phyloP scores from a whole-genome alignment of 2,329 filamentous ascomycete species.

The Alternaria alternata region DNA sequence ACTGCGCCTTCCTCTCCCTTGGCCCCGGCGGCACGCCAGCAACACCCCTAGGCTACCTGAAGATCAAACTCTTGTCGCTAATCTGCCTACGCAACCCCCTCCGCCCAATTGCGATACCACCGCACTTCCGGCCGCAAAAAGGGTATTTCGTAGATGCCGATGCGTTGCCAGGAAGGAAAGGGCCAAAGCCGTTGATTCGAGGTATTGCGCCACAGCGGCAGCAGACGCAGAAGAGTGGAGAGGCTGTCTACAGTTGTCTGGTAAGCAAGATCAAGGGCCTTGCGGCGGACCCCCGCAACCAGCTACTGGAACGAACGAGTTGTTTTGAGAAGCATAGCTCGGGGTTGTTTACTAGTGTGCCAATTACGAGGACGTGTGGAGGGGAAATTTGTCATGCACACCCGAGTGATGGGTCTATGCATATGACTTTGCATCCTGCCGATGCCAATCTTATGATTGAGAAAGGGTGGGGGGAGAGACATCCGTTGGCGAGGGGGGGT shows the following conservation, averaged over 20 bases:
- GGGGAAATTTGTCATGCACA: constrained; percentile 88
- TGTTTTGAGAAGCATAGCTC: constrained; percentile 85
- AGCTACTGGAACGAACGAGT: constrained; percentile 64
- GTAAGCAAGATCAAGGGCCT: constrained; percentile 30
- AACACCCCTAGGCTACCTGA: constrained; percentile 75
- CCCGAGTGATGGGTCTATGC: constrained; percentile 76
- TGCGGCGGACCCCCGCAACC: constrained; percentile 35
- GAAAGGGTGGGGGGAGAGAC: constrained; percentile 79
- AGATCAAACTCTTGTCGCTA: constrained; percentile 75
- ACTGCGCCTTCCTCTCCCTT: constrained; percentile 76
- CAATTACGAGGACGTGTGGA: constrained; percentile 73
- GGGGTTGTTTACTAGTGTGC: constrained; percentile 73
- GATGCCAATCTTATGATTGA: constrained; percentile 77
- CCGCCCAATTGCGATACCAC: constrained; percentile 62
- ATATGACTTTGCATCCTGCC: constrained; percentile 80
- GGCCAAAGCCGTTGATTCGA: constrained; percentile 70
- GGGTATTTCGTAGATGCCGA: constrained; percentile 63
- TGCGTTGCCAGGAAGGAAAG: constrained; percentile 68
- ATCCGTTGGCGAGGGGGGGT: constrained; percentile 71
- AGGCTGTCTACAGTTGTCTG: constrained; percentile 54
- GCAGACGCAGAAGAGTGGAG: constrained; percentile 70
- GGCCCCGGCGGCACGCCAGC: constrained; percentile 83
- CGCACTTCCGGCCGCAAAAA: constrained; percentile 59
- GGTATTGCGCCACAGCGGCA: constrained; percentile 87
- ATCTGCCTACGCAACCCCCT: constrained; percentile 78